Evolutionary conservation across 192 early-diverging fungal species (phyloP).

Genomic region (Backusella tarrabulga): DNA sequence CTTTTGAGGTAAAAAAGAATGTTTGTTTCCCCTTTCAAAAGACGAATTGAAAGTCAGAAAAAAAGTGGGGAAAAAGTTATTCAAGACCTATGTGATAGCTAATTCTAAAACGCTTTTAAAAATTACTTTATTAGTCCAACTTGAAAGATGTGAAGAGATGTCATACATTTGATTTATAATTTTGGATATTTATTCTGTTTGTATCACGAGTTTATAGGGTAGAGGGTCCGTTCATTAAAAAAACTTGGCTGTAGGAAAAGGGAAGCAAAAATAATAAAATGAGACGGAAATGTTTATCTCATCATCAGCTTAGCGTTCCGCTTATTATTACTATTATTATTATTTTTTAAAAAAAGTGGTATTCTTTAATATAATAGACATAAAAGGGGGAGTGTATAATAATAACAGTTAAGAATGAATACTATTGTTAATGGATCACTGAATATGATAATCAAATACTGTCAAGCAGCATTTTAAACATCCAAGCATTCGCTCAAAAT

Average conservation of each 20-base stretch:
- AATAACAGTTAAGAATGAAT: no score
- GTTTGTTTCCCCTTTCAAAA: background rate
- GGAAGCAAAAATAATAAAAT: background rate
- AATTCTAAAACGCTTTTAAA: background rate
- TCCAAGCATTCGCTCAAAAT: background rate
- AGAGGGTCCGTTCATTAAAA: background rate
- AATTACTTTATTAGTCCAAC: constrained; percentile 3
- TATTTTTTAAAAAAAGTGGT: background rate
- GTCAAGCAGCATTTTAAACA: background rate
- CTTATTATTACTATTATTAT: background rate
- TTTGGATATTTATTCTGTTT: background rate
- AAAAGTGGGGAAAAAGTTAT: background rate
- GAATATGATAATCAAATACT: background rate
- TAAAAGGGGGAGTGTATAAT: no score
- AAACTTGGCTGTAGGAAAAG: background rate
- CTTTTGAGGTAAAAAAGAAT: background rate
- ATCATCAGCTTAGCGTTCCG: background rate
- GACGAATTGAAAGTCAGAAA: background rate
- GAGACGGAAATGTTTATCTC: background rate
- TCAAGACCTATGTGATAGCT: background rate
- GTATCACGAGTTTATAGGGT: background rate
- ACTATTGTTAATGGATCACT: no score
- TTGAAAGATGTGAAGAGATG: background rate
- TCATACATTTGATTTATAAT: background rate
- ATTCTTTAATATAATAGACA: background rate